A percentile compares a stretch with the other conserved stretches of the same genome.
Evolutionary conservation across 1,139 yeast species (phyloP).

Genomic region (Candida dubliniensis): DNA sequence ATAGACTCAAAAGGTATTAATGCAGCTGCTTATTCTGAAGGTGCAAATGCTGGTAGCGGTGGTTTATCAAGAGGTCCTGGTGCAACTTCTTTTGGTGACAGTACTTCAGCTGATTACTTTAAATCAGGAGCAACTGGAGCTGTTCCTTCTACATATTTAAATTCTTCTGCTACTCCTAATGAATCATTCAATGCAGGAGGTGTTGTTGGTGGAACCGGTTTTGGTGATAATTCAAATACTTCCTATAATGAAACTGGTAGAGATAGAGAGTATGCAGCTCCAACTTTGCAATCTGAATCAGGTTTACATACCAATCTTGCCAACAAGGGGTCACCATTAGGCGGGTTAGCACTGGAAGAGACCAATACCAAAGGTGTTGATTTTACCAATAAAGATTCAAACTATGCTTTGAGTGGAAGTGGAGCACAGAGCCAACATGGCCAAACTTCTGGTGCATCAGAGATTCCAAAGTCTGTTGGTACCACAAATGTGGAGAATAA

Average conservation of each 20-base stretch:
- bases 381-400: too few species aligned
- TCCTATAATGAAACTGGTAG: neutral
- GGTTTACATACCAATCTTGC: neutral
- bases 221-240: neutral
- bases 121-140: constrained; percentile 1
- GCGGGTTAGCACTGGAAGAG: too few species aligned
- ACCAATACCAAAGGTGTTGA: too few species aligned
- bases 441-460: too few species aligned
- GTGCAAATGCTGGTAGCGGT: neutral
- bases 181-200: too few species aligned
- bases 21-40: neutral
- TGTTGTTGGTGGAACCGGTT: neutral
- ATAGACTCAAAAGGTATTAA: neutral
- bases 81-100: neutral
- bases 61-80: neutral
- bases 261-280: neutral
- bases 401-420: too few species aligned
- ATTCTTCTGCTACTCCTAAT: too few species aligned
- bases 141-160: neutral
- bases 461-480: neutral
- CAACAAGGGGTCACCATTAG: too few species aligned
- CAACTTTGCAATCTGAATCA: neutral
- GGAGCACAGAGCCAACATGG: too few species aligned
- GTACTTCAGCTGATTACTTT: constrained; percentile 1
- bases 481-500: neutral